Percentiles rank a stretch among this genome's conserved stretches.
These are phyloP conservation scores for Penstemon barbatus DNA, from an alignment of 257 asterid species.

Conservation along the genomic window DNA sequence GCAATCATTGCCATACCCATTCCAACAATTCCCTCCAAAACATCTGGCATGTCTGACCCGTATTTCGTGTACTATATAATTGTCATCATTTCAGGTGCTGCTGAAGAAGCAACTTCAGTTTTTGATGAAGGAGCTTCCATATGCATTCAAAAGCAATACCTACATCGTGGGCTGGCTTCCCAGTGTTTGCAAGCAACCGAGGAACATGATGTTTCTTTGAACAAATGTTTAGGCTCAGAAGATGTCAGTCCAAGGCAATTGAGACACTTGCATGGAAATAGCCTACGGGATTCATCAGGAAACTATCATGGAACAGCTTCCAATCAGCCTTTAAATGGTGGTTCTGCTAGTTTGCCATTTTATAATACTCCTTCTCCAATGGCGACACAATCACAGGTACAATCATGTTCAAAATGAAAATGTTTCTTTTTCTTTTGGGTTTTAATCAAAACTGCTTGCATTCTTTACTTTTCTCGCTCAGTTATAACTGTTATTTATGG, in stretches of 20 bases:
- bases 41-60: conserved; percentile 19
- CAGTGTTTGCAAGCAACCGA: conserved; percentile 56
- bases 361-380: conserved; percentile 92
- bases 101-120: conserved; percentile 83
- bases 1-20: too few species aligned
- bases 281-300: conserved; percentile 68
- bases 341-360: conserved; percentile 55
- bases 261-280: conserved; percentile 54
- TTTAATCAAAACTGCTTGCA: conserved; percentile 17
- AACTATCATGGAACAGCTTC: conserved; percentile 55
- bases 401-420: conserved; percentile 31
- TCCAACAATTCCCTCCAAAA: not conserved
- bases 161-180: conserved; percentile 48
- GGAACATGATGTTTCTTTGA: conserved; percentile 47
- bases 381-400: conserved; percentile 75
- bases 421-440: conserved; percentile 27
- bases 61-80: conserved; percentile 21
- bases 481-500: not conserved
- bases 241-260: conserved; percentile 75
- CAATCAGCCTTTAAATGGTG: conserved; percentile 57
- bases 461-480: conserved; percentile 6
- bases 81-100: conserved; percentile 65
- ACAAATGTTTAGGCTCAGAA: conserved; percentile 48
- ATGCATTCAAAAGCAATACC: conserved; percentile 68
- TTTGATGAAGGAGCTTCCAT: conserved; percentile 81